Evolutionary conservation across 805 yeast genomes (phyloP), one percentile per base, ranked within the genome.

Genomic region (Wickerhamiella sorbophila): DNA sequence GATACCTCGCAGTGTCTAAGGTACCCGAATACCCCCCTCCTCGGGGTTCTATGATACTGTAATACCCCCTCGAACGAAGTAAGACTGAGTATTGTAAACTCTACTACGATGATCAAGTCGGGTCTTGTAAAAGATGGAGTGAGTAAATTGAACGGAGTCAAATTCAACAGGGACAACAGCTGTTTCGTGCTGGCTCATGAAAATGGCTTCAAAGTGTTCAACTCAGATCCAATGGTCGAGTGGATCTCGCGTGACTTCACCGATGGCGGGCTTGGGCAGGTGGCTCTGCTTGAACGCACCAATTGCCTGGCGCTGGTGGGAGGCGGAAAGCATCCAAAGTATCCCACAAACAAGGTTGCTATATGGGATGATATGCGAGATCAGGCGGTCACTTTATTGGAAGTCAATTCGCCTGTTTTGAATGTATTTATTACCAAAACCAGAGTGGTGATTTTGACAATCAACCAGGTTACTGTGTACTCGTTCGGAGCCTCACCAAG

Each of bases 331-430:
- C 70, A 70, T 44, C 95, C 95, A 18, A 69, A 74, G 46, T 83
- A 75, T 53, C 81, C 95, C 1, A 68, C 74, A 50, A 84, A 83
- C 61, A 82, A 81, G 57, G 72, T 86, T 31, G 70, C 85, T 29
- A 77, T 88, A 15, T 91, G 95, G 95, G 96, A 88, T 60, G 97
- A 88, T 57, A 60, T 83, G 46, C 82, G 83, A 59, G 71, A 78
- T 48, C 77, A 76, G 49, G 77, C 77, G 22, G 79, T 87, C 3
- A 65, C 84, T 16, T 70, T 71, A 31, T 61, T 91, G 45, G 91
- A 83, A 56, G 85, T 87, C 56, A 70, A 72, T 66, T 72, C 77
- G 36, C 82, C 88, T 0, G 78, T 88, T 3, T 63, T 80, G 37
- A 76, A 79, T 48, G 85, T 84, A 8, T 69, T 79, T 32, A 60